Evolutionary conservation across 805 yeast genomes (phyloP).

Genomic region (Allodekkera sacchari): DNA sequence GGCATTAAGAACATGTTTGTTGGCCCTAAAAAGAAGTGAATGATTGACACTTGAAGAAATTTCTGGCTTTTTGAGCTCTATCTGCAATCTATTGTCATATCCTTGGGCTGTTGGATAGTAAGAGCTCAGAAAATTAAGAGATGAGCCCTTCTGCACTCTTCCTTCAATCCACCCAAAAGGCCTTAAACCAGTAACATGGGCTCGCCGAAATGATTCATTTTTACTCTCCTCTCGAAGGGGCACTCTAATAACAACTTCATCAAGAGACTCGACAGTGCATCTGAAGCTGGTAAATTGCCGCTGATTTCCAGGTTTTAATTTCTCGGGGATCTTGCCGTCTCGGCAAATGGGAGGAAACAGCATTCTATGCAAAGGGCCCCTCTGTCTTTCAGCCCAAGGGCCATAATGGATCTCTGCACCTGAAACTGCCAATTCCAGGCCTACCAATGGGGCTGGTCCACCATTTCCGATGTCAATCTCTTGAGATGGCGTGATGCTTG

Average conservation of each 20-base stretch:
- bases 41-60: constrained; percentile 83
- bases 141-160: constrained; percentile 47
- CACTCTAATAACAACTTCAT: constrained; percentile 60
- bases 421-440: constrained; percentile 49
- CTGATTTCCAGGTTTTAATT: constrained; percentile 36
- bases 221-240: constrained; percentile 85
- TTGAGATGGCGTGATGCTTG: constrained; percentile 22
- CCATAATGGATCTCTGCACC: constrained; percentile 75
- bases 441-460: constrained; percentile 51
- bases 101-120: constrained; percentile 48
- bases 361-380: constrained; percentile 53
- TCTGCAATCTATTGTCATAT: constrained; percentile 39
- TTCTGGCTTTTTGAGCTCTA: constrained; percentile 48
- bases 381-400: constrained; percentile 91
- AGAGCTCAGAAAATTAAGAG: constrained; percentile 36
- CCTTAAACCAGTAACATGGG: constrained; percentile 27
- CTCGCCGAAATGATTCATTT: constrained; percentile 31
- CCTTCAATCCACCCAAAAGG: constrained; percentile 93
- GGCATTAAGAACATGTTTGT: constrained; percentile 44
- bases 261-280: constrained; percentile 47
- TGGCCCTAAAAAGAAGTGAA: constrained; percentile 62
- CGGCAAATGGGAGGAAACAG: constrained; percentile 61
- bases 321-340: constrained; percentile 37
- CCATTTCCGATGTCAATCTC: constrained; percentile 53
- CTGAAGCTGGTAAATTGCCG: constrained; percentile 54